These are phyloP conservation scores for Solanum peruvianum DNA, from an alignment of 257 asterid genomes.

Conservation along the genomic window DNA sequence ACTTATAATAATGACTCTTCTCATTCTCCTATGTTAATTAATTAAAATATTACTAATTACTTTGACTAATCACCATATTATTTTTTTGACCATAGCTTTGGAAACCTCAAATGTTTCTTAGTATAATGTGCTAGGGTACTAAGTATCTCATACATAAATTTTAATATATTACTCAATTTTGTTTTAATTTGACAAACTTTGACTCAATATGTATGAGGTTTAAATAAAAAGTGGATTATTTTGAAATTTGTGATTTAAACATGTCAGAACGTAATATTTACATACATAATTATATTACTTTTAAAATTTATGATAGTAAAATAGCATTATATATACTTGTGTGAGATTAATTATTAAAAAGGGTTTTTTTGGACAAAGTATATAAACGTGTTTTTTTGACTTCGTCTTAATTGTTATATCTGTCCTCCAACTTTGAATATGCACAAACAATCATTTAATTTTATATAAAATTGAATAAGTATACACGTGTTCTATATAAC, in stretches of 20 bases:
- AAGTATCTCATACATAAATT: neutral
- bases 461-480: neutral
- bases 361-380: neutral
- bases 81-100: slow-evolving; percentile 15
- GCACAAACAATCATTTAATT: no score
- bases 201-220: neutral
- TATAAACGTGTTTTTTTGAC: neutral
- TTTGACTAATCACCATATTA: slow-evolving; percentile 6
- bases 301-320: neutral
- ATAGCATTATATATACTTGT: neutral
- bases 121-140: neutral
- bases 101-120: neutral
- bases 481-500: neutral
- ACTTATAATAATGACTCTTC: neutral
- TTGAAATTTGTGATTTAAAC: neutral
- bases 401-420: neutral
- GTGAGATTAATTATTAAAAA: neutral
- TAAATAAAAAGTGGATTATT: neutral
- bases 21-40: slow-evolving; percentile 3
- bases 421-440: neutral
- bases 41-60: neutral
- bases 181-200: neutral
- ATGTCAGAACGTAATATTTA: neutral
- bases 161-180: neutral
- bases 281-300: neutral